Percentiles rank a stretch among this genome's conserved stretches.
Evolutionary conservation across 106 monocot genomes (phyloP).

Genomic region (Acorus calamus): DNA sequence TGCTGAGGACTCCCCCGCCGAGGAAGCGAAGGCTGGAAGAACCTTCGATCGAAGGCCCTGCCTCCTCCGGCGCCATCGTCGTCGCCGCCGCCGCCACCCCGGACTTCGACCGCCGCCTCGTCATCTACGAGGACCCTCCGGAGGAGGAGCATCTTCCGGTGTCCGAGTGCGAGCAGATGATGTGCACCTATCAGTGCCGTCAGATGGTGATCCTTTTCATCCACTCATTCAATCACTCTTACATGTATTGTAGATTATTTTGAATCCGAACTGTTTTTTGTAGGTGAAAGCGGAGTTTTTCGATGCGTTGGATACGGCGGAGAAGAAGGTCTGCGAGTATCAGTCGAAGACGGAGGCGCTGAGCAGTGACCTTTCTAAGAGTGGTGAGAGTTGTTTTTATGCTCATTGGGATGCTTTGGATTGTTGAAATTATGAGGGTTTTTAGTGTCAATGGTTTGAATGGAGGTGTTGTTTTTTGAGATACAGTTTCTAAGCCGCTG

Average conservation of each 20-base stretch:
- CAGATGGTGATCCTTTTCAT: constrained; percentile 59
- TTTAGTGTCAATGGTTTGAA: no score
- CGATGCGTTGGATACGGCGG: constrained; percentile 38
- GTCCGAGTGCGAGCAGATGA: constrained; percentile 34
- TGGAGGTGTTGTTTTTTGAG: no score
- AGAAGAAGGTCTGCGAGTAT: constrained; percentile 45
- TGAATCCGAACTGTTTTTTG: not conserved
- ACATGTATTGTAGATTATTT: not conserved
- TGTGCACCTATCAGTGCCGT: constrained; percentile 94
- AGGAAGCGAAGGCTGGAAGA: constrained; percentile 34
- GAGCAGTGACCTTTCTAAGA: constrained; percentile 25
- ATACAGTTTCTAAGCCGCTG: no score
- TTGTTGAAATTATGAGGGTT: no score
- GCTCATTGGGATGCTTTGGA: no score
- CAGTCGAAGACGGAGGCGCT: constrained; percentile 27
- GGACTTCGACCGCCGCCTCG: constrained; percentile 73
- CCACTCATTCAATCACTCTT: not conserved
- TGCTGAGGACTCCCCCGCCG: constrained; percentile 42
- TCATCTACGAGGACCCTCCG: constrained; percentile 30
- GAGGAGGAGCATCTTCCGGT: constrained; percentile 8
- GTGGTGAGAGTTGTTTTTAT: constrained; percentile 21
- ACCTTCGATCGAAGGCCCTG: no score
- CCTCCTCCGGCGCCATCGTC: not conserved
- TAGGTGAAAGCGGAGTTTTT: constrained; percentile 74
- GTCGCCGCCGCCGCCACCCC: constrained; percentile 24